Percentiles rank a stretch among this genome's conserved stretches.
Evolutionary conservation across 78 protist genomes (phyloP).

Genomic region (Anaeramoeba flamelloides): DNA sequence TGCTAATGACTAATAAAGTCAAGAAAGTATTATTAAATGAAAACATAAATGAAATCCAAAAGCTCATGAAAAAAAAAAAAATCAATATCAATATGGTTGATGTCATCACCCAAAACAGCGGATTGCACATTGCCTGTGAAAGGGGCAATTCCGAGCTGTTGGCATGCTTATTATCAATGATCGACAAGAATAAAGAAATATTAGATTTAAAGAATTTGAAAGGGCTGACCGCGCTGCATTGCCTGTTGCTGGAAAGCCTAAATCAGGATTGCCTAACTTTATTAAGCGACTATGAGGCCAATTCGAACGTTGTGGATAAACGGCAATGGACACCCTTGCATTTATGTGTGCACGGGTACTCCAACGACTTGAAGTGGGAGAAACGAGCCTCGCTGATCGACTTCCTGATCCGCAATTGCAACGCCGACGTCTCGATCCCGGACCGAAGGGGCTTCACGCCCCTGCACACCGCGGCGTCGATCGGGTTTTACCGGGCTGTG

Average conservation of each 20-base stretch:
- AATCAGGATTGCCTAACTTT: neutral
- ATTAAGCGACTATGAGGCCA: neutral
- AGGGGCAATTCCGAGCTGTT: neutral
- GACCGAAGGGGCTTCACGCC: neutral
- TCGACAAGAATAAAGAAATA: no score
- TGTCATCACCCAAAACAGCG: neutral
- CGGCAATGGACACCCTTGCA: neutral
- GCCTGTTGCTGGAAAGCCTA: neutral
- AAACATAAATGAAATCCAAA: neutral
- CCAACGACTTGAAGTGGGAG: neutral
- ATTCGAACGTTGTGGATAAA: neutral
- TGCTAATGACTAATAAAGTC: neutral
- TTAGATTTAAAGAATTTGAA: no score
- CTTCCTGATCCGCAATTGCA: neutral
- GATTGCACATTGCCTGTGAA: neutral
- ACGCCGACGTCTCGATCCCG: neutral
- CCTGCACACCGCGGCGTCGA: neutral
- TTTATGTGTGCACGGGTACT: neutral
- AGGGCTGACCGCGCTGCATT: neutral
- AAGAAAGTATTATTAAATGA: neutral
- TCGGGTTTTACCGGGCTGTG: neutral
- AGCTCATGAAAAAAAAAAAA: neutral
- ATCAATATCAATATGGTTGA: neutral
- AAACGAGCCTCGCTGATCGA: neutral
- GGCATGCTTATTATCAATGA: neutral